Evolutionary conservation across 768 basidiomycete genomes (phyloP).

Genomic region (Pulveroboletus sp.): DNA sequence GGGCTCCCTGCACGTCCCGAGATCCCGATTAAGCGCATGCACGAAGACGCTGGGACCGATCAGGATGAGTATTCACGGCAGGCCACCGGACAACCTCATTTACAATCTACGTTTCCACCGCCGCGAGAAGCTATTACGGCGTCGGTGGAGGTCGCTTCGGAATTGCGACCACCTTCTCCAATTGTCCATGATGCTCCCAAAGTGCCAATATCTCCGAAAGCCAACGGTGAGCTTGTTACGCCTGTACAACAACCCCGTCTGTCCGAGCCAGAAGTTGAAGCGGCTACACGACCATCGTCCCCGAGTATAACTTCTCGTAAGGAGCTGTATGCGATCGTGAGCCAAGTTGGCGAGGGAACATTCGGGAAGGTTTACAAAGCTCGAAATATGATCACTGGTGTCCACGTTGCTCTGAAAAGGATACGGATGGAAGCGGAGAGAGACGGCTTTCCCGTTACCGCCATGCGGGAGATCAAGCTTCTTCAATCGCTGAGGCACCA

Average conservation of each 20-base stretch:
- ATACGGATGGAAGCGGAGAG: slow-evolving; percentile 97
- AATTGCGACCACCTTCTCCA: slow-evolving; percentile 17
- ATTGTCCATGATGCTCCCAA: slow-evolving; percentile 18
- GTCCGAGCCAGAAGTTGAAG: slow-evolving; percentile 23
- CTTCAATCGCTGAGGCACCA: slow-evolving; percentile 85
- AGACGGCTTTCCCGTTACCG: slow-evolving; percentile 98
- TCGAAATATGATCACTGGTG: slow-evolving; percentile 68
- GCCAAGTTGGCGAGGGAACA: slow-evolving; percentile 96
- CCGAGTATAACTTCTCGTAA: slow-evolving; percentile 29
- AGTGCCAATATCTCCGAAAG: slow-evolving; percentile 21
- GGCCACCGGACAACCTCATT: not conserved
- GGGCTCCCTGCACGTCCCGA: slow-evolving; percentile 19
- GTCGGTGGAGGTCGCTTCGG: slow-evolving; percentile 6
- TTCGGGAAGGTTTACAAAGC: slow-evolving; percentile 99
- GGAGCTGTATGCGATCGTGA: slow-evolving; percentile 81
- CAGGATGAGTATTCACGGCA: slow-evolving; percentile 17
- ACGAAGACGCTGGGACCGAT: slow-evolving; percentile 19
- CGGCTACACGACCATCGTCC: slow-evolving; percentile 25
- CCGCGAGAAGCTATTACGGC: slow-evolving; percentile 9
- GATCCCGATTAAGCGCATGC: slow-evolving; percentile 26
- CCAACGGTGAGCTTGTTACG: slow-evolving; percentile 20
- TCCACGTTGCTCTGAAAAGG: slow-evolving; percentile 86
- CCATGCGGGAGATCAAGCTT: slow-evolving; percentile 98
- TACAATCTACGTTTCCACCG: not conserved
- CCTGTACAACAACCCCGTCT: slow-evolving; percentile 17